A percentile compares a stretch with the other conserved stretches of the same genome.
These are phyloP conservation scores for Starmerella floricola DNA, from an alignment of 805 yeast genomes.

Conservation along the genomic window DNA sequence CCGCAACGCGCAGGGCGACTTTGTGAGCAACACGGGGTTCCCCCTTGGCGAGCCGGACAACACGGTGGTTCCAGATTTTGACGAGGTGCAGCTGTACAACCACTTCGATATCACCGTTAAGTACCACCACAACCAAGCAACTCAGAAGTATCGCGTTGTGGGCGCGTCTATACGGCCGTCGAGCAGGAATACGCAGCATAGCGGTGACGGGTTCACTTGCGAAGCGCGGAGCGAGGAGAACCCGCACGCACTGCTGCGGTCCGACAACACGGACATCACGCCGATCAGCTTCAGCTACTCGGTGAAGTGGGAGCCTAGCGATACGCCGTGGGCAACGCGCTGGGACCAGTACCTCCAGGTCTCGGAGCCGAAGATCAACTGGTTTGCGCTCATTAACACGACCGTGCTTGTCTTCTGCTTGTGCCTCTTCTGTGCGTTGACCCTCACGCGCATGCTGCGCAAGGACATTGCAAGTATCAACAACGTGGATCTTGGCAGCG, in stretches of 20 bases:
- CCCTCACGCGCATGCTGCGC: constrained; percentile 64
- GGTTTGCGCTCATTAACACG: constrained; percentile 86
- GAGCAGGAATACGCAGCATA: constrained; percentile 39
- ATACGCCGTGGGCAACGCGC: constrained; percentile 90
- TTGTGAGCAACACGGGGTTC: constrained; percentile 22
- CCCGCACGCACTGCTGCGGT: not conserved
- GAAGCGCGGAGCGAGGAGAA: constrained; percentile 19
- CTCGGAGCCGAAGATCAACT: constrained; percentile 76
- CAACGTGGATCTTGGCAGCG: constrained; percentile 63
- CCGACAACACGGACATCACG: constrained; percentile 31
- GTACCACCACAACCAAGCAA: constrained; percentile 58
- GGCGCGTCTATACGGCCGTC: constrained; percentile 71
- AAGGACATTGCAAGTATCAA: constrained; percentile 81
- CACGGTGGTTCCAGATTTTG: constrained; percentile 39
- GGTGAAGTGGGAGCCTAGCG: constrained; percentile 55
- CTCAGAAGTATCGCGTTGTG: constrained; percentile 67
- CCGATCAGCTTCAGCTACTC: constrained; percentile 74
- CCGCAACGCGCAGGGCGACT: constrained; percentile 31
- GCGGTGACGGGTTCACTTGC: constrained; percentile 26
- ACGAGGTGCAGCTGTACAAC: constrained; percentile 39
- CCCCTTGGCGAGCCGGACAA: constrained; percentile 38
- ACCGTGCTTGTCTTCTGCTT: constrained; percentile 67
- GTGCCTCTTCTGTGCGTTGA: constrained; percentile 65
- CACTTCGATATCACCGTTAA: constrained; percentile 72
- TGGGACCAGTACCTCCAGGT: constrained; percentile 96